Base-by-base conservation (phyloP, 805 yeast species). In the Torulaspora gathmanii region DNA sequence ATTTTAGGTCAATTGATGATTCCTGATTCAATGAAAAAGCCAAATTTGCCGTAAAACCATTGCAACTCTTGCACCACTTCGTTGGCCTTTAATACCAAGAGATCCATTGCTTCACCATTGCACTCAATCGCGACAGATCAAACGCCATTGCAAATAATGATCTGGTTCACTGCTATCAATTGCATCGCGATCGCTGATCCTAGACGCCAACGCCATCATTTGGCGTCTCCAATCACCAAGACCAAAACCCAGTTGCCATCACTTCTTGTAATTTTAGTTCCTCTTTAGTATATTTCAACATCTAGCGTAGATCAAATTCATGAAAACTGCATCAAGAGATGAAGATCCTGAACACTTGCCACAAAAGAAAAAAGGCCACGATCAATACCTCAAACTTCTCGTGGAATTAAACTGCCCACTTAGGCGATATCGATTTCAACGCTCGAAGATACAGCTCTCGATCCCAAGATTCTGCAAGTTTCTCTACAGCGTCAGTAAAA, bases 1-100 rank as follows among this genome's bases (percentile, higher is more conserved):
- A 59, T 59, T 2, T 22, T 10, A 7, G 26, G 46, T 64, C 54
- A 58, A 56, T 57, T 23, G 30, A 23, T 13, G 19, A 8, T n/a
- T 12, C 5, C 15, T 28, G 22, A 13, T 8, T 17, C 37, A 7
- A 5, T 11, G 23, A 16, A n/a, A 20, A 30, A 39, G 16, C 22
- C 12, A 11, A 22, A 15, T 16, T 6, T 10, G 15, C 26, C 2
- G 16, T 22, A 9, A 6, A 30, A 13, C 25, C 23, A 23, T 13
- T 15, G 27, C 10, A n/a, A 12, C 16, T 23, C 20, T 20, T 5
- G 8, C 25, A 19, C 27, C 16, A 37, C 13, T 9, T 23, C 29
- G 15, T 5, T 19, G 29, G 6, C 15, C 39, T 41, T 41, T 41
- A 41, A 41, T 41, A 41, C 39, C 22, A 22, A 23, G 20, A 29